A percentile compares a stretch with the other conserved stretches of the same genome.
Conservation (phyloP, 2,329 filamentous ascomycete species). For the Penicillium polonicum region DNA sequence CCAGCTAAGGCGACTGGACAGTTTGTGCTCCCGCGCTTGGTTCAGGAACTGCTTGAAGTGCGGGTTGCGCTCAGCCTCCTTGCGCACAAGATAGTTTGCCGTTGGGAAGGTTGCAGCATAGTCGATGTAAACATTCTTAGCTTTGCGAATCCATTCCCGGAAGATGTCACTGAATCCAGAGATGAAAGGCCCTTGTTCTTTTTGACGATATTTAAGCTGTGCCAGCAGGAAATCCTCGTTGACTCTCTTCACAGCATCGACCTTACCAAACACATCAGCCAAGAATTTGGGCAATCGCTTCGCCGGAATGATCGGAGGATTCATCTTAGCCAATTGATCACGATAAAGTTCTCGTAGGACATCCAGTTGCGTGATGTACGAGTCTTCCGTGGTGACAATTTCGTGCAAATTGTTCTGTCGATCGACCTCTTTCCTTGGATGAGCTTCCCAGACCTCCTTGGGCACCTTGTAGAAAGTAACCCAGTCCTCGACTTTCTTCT, state of each 20-base stretch:
- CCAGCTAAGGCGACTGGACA: slow-evolving; percentile 83
- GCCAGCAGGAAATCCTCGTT: slow-evolving; percentile 91
- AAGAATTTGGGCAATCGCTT: slow-evolving; percentile 79
- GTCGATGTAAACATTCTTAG: slow-evolving; percentile 81
- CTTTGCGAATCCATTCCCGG: slow-evolving; percentile 96
- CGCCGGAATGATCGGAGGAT: slow-evolving; percentile 77
- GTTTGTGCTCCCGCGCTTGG: slow-evolving; percentile 71
- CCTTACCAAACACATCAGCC: slow-evolving; percentile 81
- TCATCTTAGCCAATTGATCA: slow-evolving; percentile 69
- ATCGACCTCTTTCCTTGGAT: slow-evolving; percentile 82
- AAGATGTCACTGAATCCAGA: slow-evolving; percentile 95
- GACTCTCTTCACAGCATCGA: slow-evolving; percentile 81
- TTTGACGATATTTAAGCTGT: slow-evolving; percentile 93
- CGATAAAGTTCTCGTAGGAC: slow-evolving; percentile 82
- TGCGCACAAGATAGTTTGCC: slow-evolving; percentile 77
- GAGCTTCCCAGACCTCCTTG: slow-evolving; percentile 69
- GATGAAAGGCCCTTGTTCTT: slow-evolving; percentile 95
- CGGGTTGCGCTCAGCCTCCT: slow-evolving; percentile 79
- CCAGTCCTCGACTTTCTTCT: slow-evolving; percentile 77
- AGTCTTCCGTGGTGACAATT: slow-evolving; percentile 89
- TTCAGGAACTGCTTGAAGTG: slow-evolving; percentile 85
- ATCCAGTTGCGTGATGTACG: slow-evolving; percentile 84
- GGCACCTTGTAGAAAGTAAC: slow-evolving; percentile 81
- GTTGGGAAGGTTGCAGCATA: slow-evolving; percentile 86
- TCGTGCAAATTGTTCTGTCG: slow-evolving; percentile 94